Conservation (phyloP, 2,329 filamentous ascomycete genomes). For the Fusarium kyushuense region DNA sequence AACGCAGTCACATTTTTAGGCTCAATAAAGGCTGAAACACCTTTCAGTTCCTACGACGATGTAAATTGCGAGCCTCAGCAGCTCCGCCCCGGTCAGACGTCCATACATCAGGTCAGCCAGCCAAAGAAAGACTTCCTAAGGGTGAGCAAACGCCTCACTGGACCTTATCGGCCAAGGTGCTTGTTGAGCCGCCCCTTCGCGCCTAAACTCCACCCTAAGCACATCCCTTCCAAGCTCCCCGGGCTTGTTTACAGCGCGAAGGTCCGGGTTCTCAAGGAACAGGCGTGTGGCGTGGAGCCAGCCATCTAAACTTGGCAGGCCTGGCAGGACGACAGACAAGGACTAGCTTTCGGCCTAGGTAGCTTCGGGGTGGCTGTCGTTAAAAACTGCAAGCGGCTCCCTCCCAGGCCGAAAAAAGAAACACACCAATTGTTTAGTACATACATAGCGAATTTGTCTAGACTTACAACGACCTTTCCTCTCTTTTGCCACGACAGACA, state of each 20-base stretch:
- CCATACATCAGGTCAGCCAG: conserved; percentile 19
- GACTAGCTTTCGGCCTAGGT: conserved; percentile 25
- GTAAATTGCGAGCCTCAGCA: conserved; percentile 22
- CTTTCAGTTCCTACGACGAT: conserved; percentile 28
- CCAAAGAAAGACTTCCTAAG: conserved; percentile 17
- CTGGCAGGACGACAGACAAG: conserved; percentile 36
- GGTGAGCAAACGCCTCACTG: conserved; percentile 25
- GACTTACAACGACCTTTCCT: conserved; percentile 26
- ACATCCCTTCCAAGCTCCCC: conserved; percentile 25
- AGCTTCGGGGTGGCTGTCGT: conserved; percentile 37
- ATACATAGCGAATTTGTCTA: conserved; percentile 21
- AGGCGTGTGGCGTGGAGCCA: conserved; percentile 7
- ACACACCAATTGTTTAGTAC: conserved; percentile 19
- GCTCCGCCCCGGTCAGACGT: conserved; percentile 22
- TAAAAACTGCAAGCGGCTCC: conserved; percentile 44
- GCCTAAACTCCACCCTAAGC: conserved; percentile 31
- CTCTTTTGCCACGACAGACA: conserved; percentile 36
- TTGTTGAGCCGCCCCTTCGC: conserved; percentile 36
- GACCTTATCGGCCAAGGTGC: conserved; percentile 21
- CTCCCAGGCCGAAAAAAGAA: conserved; percentile 41
- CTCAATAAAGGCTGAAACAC: conserved; percentile 36
- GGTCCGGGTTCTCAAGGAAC: conserved; percentile 12
- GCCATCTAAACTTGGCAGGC: conserved; percentile 37
- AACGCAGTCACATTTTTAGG: background rate
- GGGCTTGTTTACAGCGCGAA: conserved; percentile 18